Base-by-base conservation (phyloP, 2,329 filamentous ascomycete species). In the Cercospora beticola region DNA sequence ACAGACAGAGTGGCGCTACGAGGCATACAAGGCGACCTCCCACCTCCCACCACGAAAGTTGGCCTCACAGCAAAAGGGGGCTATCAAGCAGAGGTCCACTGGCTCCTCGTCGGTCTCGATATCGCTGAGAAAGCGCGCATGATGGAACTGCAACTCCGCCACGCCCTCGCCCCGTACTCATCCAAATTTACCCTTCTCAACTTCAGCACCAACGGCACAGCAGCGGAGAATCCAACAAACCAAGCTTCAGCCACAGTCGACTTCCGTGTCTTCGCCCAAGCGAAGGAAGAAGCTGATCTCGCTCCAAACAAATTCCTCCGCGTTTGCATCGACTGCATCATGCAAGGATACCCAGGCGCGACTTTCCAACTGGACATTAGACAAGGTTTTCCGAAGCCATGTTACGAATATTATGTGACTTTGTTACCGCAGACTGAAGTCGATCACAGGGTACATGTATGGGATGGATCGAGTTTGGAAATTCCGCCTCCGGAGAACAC, bases 31-130 rank as follows among this genome's bases (percentile, higher is more conserved):
- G 81, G 79, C 8, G 76, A 77, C 2, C 79, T 82, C 0, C 84
- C 84, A 3, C 84, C 84, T 5, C 78, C 83, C 7, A 86, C 84
- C 0, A 86, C 83, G 10, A 86, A 86, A 74, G 78, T 83, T 18
- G 83, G 82, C 16, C 74, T 86, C 64, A 83, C 82, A 1, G 83
- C 82, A 0, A 76, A 75, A 21, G 82, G 82, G 9, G 83, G 83
- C 40, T 84, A 81, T 71, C 82, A 84, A 73, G 83, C 83, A 8
- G 82, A 85, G 72, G 75, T 78, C 1, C 78, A 78, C 54, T 84
- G 79, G 73, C 84, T 81, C 72, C 76, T 84, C 9, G 79, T 78
- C 5, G 84, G 81, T 4, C 79, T 82, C 28, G 81, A 84, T 74
- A 81, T 84, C 66, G 70, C 78, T 57, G 79, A 79, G 57, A 86